Conservation (phyloP, 345 rosid genomes). For the Acer campestre region DNA sequence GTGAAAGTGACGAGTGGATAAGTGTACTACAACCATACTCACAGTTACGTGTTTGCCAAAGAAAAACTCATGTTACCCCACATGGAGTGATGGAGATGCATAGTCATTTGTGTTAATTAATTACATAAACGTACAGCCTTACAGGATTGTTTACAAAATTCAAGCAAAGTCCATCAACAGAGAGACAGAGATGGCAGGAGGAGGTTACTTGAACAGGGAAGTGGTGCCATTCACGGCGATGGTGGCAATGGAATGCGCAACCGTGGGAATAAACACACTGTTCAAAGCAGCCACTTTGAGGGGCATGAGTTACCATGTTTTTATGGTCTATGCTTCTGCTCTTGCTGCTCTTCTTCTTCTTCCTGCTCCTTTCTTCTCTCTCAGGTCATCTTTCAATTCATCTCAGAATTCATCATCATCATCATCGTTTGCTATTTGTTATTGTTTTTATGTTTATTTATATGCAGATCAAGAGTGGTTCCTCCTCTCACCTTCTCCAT, state of each 20-base stretch:
- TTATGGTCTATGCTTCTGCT: slow-evolving; percentile 72
- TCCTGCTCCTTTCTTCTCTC: slow-evolving; percentile 76
- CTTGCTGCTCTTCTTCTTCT: slow-evolving; percentile 86
- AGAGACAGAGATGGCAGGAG: slow-evolving; percentile 37
- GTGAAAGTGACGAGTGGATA: too few species aligned
- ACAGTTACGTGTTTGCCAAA: too few species aligned
- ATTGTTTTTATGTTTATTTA: slow-evolving; percentile 11
- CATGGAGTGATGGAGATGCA: too few species aligned
- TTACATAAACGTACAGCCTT: too few species aligned
- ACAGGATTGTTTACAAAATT: too few species aligned
- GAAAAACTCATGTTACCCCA: too few species aligned
- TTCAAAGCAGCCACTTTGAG: slow-evolving; percentile 70
- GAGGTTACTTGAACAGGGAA: slow-evolving; percentile 45
- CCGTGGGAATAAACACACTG: slow-evolving; percentile 72
- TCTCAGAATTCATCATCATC: background rate
- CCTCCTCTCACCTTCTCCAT: slow-evolving; percentile 68
- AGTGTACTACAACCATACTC: too few species aligned
- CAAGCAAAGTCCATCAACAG: too few species aligned
- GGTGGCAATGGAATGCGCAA: slow-evolving; percentile 69
- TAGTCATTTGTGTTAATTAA: too few species aligned
- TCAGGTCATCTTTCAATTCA: slow-evolving; percentile 43
- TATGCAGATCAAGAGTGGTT: slow-evolving; percentile 69
- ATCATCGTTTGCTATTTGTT: background rate
- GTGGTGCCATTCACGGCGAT: slow-evolving; percentile 66
- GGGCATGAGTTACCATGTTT: slow-evolving; percentile 84